Evolutionary conservation across 345 rosid species (phyloP).

Genomic region (Streptanthus diversifolius): DNA sequence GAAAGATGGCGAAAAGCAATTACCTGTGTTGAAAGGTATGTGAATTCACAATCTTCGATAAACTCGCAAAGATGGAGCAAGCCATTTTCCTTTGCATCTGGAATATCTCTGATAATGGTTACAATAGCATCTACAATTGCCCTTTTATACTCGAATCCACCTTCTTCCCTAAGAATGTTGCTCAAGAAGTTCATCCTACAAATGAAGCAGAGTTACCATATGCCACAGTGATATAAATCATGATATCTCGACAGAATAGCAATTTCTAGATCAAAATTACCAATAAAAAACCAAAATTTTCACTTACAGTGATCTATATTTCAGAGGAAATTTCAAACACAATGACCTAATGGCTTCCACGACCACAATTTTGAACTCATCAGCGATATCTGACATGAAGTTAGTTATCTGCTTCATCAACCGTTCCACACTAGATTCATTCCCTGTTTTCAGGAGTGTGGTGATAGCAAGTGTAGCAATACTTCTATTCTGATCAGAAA

Average conservation of each 20-base stretch:
- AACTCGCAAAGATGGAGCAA: slow-evolving; percentile 97
- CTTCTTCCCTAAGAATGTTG: slow-evolving; percentile 99
- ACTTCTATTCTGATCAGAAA: slow-evolving; percentile 97
- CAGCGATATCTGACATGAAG: slow-evolving; percentile 98
- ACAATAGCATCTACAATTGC: slow-evolving; percentile 97
- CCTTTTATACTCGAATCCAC: slow-evolving; percentile 97
- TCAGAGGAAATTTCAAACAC: slow-evolving; percentile 94
- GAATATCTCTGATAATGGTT: slow-evolving; percentile 93
- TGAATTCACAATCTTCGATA: slow-evolving; percentile 99
- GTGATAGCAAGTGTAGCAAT: slow-evolving; percentile 99
- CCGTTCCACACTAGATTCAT: slow-evolving; percentile 97
- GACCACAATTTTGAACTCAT: slow-evolving; percentile 97
- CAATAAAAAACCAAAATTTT: slow-evolving; percentile 8
- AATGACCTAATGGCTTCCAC: slow-evolving; percentile 96
- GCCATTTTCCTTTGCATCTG: slow-evolving; percentile 95
- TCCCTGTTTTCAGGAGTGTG: slow-evolving; percentile 94
- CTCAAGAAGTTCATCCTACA: slow-evolving; percentile 97
- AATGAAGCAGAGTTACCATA: slow-evolving; percentile 18
- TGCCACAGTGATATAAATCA: background rate
- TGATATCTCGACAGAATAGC: background rate
- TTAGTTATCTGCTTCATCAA: slow-evolving; percentile 97
- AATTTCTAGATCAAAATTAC: slow-evolving; percentile 4
- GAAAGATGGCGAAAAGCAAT: background rate
- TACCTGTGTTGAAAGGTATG: slow-evolving; percentile 97
- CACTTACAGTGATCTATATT: slow-evolving; percentile 91